Evolutionary conservation across 225 moss, liverwort and hornwort genomes (phyloP).

Genomic region (Asterella californica): DNA sequence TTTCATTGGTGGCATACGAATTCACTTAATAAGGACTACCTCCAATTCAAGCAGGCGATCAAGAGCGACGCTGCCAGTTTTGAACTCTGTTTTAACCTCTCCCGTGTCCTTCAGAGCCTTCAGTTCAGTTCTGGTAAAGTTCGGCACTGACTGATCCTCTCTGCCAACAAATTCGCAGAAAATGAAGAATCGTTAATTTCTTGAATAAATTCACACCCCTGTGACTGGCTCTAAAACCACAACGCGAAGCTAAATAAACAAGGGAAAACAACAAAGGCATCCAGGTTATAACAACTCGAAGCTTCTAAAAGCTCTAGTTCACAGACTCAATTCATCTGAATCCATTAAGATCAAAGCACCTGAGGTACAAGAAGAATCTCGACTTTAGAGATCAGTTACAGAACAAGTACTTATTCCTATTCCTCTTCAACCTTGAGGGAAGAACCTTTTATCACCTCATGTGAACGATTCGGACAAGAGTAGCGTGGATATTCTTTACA

Average conservation of each 20-base stretch:
- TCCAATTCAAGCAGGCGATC: slow-evolving; percentile 41
- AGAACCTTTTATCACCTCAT: slow-evolving; percentile 46
- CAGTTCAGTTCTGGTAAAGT: slow-evolving; percentile 14
- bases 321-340: neutral
- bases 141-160: slow-evolving; percentile 25
- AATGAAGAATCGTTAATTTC: neutral
- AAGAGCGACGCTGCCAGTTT: slow-evolving; percentile 35
- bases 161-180: slow-evolving; percentile 14
- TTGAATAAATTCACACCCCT: neutral
- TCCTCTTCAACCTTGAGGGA: neutral
- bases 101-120: slow-evolving; percentile 10
- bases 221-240: neutral
- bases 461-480: slow-evolving; percentile 54
- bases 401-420: neutral
- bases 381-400: neutral
- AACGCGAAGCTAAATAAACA: neutral
- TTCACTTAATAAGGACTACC: slow-evolving; percentile 10
- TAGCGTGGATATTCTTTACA: slow-evolving; percentile 71
- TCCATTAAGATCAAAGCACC: neutral
- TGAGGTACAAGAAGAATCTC: neutral
- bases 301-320: neutral
- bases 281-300: neutral
- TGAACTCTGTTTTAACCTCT: slow-evolving; percentile 8
- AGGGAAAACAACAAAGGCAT: too few relatives aligned
- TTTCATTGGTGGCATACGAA: neutral